These are phyloP conservation scores for Saccharomycopsis capsularis DNA, from an alignment of 805 yeast genomes.

Conservation along the genomic window DNA sequence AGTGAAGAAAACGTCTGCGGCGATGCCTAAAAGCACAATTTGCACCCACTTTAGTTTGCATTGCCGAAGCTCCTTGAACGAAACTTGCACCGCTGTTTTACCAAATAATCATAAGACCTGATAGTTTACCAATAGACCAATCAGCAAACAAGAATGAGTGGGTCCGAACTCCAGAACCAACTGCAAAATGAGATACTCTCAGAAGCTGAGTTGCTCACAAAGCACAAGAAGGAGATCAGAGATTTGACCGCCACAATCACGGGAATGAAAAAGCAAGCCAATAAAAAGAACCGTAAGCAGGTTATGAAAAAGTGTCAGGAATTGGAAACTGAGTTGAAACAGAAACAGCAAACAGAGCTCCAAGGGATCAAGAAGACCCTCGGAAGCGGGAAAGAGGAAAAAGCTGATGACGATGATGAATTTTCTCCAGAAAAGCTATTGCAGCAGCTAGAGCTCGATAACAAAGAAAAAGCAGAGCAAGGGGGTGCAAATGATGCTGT, in stretches of 20 bases:
- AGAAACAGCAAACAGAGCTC: constrained; percentile 50
- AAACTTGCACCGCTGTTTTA: too few relatives aligned
- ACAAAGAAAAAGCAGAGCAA: constrained; percentile 2
- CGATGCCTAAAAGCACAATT: too few relatives aligned
- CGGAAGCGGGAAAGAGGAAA: constrained; percentile 25
- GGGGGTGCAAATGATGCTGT: too few relatives aligned
- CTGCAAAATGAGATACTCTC: background rate
- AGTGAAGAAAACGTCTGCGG: too few relatives aligned
- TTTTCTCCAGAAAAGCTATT: constrained; percentile 62
- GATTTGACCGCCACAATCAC: constrained; percentile 64
- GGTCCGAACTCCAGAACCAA: too few relatives aligned
- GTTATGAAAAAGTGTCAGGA: constrained; percentile 52
- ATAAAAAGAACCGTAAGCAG: constrained; percentile 68
- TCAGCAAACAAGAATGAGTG: too few relatives aligned
- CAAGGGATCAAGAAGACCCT: constrained; percentile 22
- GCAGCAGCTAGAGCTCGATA: constrained; percentile 47
- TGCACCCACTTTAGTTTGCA: too few relatives aligned
- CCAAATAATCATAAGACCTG: too few relatives aligned
- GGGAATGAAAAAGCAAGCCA: constrained; percentile 74
- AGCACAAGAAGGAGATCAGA: constrained; percentile 63
- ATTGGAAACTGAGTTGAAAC: constrained; percentile 49
- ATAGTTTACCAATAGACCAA: too few relatives aligned
- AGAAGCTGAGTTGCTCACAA: constrained; percentile 42
- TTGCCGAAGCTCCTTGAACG: too few relatives aligned
- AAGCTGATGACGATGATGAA: constrained; percentile 38